Evolutionary conservation across 805 yeast genomes (phyloP).

Genomic region (Priceomyces medius): DNA sequence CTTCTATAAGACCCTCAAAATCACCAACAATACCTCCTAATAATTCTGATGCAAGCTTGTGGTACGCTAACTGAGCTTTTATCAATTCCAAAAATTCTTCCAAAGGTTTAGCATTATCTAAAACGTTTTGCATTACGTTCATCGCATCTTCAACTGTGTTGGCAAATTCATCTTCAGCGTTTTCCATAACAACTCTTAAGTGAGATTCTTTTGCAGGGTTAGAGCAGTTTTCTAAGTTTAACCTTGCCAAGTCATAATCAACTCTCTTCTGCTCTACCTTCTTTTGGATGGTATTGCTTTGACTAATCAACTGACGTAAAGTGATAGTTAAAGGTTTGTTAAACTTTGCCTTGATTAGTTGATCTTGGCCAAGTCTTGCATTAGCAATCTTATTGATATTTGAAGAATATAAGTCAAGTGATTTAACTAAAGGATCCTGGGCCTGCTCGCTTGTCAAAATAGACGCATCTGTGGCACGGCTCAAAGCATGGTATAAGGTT

Average conservation of each 20-base stretch:
- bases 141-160: constrained; percentile 88
- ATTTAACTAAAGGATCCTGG: constrained; percentile 55
- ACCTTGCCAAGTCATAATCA: constrained; percentile 75
- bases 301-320: constrained; percentile 57
- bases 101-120: constrained; percentile 67
- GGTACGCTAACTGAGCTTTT: constrained; percentile 78
- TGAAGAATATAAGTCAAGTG: constrained; percentile 64
- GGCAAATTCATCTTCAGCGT: constrained; percentile 86
- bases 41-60: constrained; percentile 69
- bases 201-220: constrained; percentile 62
- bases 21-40: constrained; percentile 64
- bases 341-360: constrained; percentile 64
- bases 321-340: constrained; percentile 65
- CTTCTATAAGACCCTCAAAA: constrained; percentile 59
- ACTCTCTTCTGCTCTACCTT: constrained; percentile 76
- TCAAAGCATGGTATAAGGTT: constrained; percentile 78
- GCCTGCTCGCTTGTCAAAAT: constrained; percentile 39
- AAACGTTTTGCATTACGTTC: constrained; percentile 74
- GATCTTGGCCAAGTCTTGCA: constrained; percentile 80
- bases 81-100: constrained; percentile 66
- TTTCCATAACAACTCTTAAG: constrained; percentile 73
- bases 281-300: constrained; percentile 66
- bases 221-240: constrained; percentile 37
- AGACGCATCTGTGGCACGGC: constrained; percentile 67
- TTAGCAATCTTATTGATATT: constrained; percentile 76